A percentile compares a stretch with the other conserved stretches of the same genome.
phyloP scores from a whole-genome alignment of 176 grass and related monocot genomes.

The Urochloa ruziziensis region DNA sequence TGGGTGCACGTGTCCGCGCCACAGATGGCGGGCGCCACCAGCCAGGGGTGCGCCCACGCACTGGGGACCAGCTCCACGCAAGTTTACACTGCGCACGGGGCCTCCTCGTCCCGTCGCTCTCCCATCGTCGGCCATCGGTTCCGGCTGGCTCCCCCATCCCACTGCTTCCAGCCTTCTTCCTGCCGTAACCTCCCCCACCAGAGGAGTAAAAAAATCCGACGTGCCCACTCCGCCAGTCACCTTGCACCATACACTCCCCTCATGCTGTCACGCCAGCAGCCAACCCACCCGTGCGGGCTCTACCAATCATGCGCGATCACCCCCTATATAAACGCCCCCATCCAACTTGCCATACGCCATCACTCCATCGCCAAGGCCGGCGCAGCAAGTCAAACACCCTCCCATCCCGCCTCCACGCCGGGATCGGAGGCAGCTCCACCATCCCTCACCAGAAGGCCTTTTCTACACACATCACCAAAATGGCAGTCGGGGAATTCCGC shows the following conservation, averaged over 20 bases:
- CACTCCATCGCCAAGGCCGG: background rate
- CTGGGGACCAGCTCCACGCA: too few relatives aligned
- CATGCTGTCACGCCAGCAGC: background rate
- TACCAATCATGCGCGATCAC: background rate
- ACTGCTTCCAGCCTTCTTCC: background rate
- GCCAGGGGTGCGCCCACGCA: too few relatives aligned
- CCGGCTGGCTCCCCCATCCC: too few relatives aligned
- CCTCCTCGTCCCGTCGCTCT: background rate
- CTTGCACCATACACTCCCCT: background rate
- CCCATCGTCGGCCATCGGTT: too few relatives aligned
- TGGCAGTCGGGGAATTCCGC: slow-evolving; percentile 45
- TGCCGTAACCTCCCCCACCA: too few relatives aligned
- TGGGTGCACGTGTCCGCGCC: slow-evolving; percentile 36
- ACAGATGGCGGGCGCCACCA: background rate
- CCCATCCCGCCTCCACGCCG: background rate
- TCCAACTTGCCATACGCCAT: slow-evolving; percentile 16
- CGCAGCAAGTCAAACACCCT: background rate
- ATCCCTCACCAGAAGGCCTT: too few relatives aligned
- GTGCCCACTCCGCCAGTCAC: slow-evolving; percentile 19
- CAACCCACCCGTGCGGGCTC: slow-evolving; percentile 39
- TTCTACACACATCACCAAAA: too few relatives aligned
- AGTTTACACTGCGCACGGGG: background rate
- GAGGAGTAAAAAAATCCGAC: background rate
- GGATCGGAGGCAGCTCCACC: too few relatives aligned
- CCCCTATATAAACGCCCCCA: slow-evolving; percentile 29